Conservation (phyloP, 2,329 filamentous ascomycete genomes). For the Fusarium napiforme region DNA sequence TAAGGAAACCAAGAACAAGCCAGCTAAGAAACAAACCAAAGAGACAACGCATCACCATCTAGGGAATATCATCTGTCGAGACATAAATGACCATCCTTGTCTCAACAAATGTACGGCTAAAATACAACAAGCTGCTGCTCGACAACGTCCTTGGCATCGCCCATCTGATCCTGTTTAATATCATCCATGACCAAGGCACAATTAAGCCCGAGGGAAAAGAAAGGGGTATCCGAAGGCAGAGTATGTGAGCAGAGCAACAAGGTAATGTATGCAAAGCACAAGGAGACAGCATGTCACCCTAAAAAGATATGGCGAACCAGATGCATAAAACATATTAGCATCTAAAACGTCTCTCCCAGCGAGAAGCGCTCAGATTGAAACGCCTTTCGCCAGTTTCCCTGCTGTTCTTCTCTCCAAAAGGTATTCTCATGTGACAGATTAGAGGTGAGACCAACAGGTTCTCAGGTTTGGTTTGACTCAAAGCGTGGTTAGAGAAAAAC, state of each 20-base stretch:
- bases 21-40: conserved; percentile 51
- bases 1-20: conserved; percentile 52
- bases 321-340: conserved; percentile 39
- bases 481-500: conserved; percentile 19
- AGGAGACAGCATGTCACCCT: conserved; percentile 34
- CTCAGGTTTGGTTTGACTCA: conserved; percentile 10
- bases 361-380: conserved; percentile 25
- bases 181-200: conserved; percentile 48
- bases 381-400: conserved; percentile 34
- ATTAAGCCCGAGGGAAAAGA: conserved; percentile 42
- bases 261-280: conserved; percentile 15
- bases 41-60: conserved; percentile 48
- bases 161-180: conserved; percentile 50
- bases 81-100: conserved; percentile 47
- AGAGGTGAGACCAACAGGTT: conserved; percentile 20
- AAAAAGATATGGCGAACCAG: conserved; percentile 47
- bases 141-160: conserved; percentile 42
- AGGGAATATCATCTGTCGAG: conserved; percentile 47
- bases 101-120: conserved; percentile 51
- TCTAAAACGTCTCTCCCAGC: conserved; percentile 29
- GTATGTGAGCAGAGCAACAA: conserved; percentile 41
- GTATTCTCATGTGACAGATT: conserved; percentile 26
- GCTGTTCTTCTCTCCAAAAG: conserved; percentile 39
- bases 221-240: conserved; percentile 45
- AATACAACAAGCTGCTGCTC: conserved; percentile 54